Base-by-base conservation (phyloP, 2,329 filamentous ascomycete genomes). In the Sphaceloma murrayae region DNA sequence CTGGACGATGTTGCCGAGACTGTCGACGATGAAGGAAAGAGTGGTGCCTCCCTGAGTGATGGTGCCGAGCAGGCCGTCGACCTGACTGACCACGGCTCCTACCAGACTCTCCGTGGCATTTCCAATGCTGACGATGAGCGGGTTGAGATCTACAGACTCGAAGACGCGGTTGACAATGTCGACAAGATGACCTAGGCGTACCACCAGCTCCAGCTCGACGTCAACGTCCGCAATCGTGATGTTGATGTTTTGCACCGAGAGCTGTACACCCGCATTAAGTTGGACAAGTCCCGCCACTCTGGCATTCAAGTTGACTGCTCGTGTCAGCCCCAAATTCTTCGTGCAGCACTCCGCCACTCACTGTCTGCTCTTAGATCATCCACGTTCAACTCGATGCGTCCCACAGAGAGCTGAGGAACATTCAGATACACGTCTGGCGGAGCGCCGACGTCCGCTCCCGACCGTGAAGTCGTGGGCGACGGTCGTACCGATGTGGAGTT, bases 1-100 rank as follows among this genome's bases (percentile, higher is more conserved):
- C 53, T 78, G 74, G 1, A 79, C 72, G 49, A 79, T 78, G 51
- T 78, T 78, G 26, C 75, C 75, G 2, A 78, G 63, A 53, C 78
- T 78, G 58, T 79, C 75, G 50, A 79, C 54, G 19, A 57, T 26
- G 44, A 55, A 56, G 34, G 70, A 75, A 57, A 74, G 67, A 11
- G 62, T 67, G 5, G 40, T 53, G 40, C 53, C 54, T 27, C 73
- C 72, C 50, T 75, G 71, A 2, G 73, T 72, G 49, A 78, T 73
- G 14, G 69, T 71, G 6, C 75, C 76, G 2, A 79, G 66, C 22
- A 79, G 61, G 0, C 75, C 74, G 51, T 78, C 75, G 62, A 78
- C 73, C 0, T 66, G 73, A 17, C 73, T 74, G 8, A 78, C 65
- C 5, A 77, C 72, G 4, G 65, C 62, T 32, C 69, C 69, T 52